Evolutionary conservation across 768 basidiomycete species (phyloP).

Genomic region (Suillus alpinus): DNA sequence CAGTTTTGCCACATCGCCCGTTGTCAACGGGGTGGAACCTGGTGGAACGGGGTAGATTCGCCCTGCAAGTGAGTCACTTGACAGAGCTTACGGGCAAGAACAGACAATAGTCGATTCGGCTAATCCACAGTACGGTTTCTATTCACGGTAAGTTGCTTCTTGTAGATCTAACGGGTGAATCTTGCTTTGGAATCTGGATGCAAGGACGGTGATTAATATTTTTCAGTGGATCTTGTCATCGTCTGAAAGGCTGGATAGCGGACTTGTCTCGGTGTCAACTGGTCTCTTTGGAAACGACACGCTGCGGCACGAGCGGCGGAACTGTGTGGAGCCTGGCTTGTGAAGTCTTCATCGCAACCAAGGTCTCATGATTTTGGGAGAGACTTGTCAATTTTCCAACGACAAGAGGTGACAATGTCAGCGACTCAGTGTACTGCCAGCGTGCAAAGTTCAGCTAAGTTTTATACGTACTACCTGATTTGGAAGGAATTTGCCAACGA

Average conservation of each 20-base stretch:
- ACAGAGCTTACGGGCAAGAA: background rate
- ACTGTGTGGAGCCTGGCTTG: background rate
- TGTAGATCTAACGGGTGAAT: background rate
- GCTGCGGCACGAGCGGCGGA: background rate
- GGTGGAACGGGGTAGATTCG: background rate
- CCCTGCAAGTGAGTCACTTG: background rate
- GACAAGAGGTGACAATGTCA: background rate
- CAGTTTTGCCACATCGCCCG: conserved; percentile 10
- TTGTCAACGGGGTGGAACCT: conserved; percentile 6
- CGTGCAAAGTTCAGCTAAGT: no score
- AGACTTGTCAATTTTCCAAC: conserved; percentile 1
- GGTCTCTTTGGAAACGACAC: conserved; percentile 6
- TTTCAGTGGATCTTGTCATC: background rate
- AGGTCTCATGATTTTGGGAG: background rate
- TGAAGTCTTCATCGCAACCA: conserved; percentile 4
- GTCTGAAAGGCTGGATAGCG: background rate
- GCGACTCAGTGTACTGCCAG: background rate
- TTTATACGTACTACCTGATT: background rate
- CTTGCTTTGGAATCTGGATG: background rate
- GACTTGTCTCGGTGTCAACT: background rate
- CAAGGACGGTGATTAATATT: background rate
- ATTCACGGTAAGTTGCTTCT: background rate
- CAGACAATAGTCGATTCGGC: no score
- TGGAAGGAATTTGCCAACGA: background rate
- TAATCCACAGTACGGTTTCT: background rate